Conservation (phyloP, 495 filamentous ascomycete species). For the Aspergillus ostianus region DNA sequence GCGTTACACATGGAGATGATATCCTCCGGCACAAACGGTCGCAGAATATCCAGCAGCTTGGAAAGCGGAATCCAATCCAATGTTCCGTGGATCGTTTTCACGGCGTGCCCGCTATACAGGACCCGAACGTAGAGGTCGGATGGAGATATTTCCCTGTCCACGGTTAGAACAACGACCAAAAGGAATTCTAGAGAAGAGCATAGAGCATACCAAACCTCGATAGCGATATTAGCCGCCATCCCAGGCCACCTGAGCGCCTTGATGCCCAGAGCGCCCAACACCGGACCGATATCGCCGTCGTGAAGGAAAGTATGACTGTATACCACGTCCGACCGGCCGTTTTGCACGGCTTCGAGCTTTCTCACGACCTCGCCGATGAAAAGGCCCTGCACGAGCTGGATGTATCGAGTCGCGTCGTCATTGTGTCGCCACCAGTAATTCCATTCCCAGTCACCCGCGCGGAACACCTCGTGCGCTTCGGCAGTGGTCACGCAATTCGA, state of each 20-base stretch:
- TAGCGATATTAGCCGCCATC: constrained; percentile 36
- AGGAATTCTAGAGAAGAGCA: background rate
- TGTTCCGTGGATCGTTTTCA: constrained; percentile 31
- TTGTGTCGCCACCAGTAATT: constrained; percentile 46
- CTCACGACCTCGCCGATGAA: constrained; percentile 42
- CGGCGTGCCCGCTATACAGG: constrained; percentile 38
- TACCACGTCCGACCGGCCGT: constrained; percentile 21
- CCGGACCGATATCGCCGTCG: constrained; percentile 35
- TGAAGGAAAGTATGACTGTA: constrained; percentile 38
- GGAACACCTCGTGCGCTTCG: constrained; percentile 41
- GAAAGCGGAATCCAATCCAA: constrained; percentile 38
- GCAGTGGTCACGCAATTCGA: constrained; percentile 31
- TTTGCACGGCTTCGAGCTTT: constrained; percentile 30
- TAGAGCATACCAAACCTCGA: constrained; percentile 32
- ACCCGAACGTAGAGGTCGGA: constrained; percentile 34
- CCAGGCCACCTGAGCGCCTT: constrained; percentile 33
- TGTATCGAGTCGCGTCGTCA: constrained; percentile 35
- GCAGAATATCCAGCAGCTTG: constrained; percentile 24
- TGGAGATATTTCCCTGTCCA: constrained; percentile 24
- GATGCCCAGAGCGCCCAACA: constrained; percentile 33
- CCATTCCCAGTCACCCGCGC: constrained; percentile 47
- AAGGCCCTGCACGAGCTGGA: constrained; percentile 39
- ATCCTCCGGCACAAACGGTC: constrained; percentile 29
- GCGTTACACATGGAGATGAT: constrained; percentile 29
- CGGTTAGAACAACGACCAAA: constrained; percentile 6